These are phyloP conservation scores for Kodamaea anthophila DNA, from an alignment of 1,139 yeast genomes.

Conservation along the genomic window DNA sequence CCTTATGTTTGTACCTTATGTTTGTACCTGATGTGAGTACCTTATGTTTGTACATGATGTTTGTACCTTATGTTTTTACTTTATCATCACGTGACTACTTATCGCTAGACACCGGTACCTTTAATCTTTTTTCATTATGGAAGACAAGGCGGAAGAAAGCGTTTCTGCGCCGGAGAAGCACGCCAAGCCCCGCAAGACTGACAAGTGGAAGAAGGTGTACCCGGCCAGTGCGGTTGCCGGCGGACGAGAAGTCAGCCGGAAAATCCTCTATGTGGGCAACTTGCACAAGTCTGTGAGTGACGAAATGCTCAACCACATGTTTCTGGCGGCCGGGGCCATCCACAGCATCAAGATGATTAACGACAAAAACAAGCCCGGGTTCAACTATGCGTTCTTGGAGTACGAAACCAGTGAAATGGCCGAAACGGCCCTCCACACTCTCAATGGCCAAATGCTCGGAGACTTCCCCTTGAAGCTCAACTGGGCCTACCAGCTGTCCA, in stretches of 20 bases:
- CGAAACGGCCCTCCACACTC: conserved; percentile 50
- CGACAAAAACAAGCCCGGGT: conserved; percentile 69
- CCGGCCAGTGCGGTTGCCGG: conserved; percentile 75
- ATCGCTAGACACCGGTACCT: no score
- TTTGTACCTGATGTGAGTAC: not conserved
- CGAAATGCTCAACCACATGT: conserved; percentile 53
- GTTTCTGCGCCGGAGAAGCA: no score
- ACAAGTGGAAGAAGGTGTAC: no score
- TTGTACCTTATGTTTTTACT: not conserved
- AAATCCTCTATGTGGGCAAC: conserved; percentile 72
- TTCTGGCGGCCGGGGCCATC: conserved; percentile 56
- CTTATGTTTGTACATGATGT: not conserved
- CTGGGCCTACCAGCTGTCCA: conserved; percentile 74
- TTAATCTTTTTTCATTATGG: no score
- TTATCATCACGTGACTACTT: no score
- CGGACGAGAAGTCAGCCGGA: conserved; percentile 72
- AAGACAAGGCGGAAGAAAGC: no score
- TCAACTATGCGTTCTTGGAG: conserved; percentile 82
- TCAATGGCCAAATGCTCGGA: conserved; percentile 52
- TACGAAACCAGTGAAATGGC: conserved; percentile 57
- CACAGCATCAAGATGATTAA: conserved; percentile 61
- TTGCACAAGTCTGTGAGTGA: conserved; percentile 63
- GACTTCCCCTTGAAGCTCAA: conserved; percentile 57
- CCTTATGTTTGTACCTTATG: no score
- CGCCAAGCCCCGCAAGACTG: no score